Evolutionary conservation across 2,329 filamentous ascomycete species (phyloP).

Genomic region (Neopestalotiopsis sp.): DNA sequence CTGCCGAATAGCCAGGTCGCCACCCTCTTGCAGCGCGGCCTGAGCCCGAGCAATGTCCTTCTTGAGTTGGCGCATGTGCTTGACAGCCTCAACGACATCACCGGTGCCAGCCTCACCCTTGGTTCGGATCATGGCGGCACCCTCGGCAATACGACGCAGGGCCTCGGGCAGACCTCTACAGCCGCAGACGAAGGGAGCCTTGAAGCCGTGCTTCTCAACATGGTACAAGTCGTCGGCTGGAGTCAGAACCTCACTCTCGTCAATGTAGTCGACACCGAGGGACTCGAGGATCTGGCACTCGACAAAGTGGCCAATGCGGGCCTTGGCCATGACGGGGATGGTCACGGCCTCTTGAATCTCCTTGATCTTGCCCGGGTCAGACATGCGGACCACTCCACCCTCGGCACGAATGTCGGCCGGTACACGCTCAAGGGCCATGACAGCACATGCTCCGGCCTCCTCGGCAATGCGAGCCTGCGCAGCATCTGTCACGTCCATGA

Average conservation of each 20-base stretch:
- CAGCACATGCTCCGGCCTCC: slow-evolving; percentile 91
- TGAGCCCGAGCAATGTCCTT: slow-evolving; percentile 81
- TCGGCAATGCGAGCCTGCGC: slow-evolving; percentile 96
- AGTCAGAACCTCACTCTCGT: slow-evolving; percentile 97
- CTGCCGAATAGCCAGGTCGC: slow-evolving; percentile 63
- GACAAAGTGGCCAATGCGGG: slow-evolving; percentile 95
- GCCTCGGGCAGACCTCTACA: slow-evolving; percentile 95
- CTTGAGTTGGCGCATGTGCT: slow-evolving; percentile 93
- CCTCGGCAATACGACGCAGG: slow-evolving; percentile 86
- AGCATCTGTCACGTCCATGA: slow-evolving; percentile 97
- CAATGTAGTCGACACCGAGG: slow-evolving; percentile 95
- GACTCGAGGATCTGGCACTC: slow-evolving; percentile 98
- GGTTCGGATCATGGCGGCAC: slow-evolving; percentile 97
- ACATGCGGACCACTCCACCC: slow-evolving; percentile 96
- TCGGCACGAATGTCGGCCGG: slow-evolving; percentile 93
- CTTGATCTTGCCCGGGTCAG: slow-evolving; percentile 91
- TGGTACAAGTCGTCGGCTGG: slow-evolving; percentile 91
- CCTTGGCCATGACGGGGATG: slow-evolving; percentile 99
- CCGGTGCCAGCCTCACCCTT: slow-evolving; percentile 98
- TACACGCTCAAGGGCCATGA: slow-evolving; percentile 98
- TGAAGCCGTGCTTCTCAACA: slow-evolving; percentile 86
- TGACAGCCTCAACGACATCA: slow-evolving; percentile 94
- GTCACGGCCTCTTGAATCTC: slow-evolving; percentile 95
- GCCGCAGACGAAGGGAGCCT: slow-evolving; percentile 92
- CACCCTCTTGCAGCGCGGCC: slow-evolving; percentile 67